Evolutionary conservation across 805 yeast species (phyloP).

Genomic region (Barnettozyma botsteinii): DNA sequence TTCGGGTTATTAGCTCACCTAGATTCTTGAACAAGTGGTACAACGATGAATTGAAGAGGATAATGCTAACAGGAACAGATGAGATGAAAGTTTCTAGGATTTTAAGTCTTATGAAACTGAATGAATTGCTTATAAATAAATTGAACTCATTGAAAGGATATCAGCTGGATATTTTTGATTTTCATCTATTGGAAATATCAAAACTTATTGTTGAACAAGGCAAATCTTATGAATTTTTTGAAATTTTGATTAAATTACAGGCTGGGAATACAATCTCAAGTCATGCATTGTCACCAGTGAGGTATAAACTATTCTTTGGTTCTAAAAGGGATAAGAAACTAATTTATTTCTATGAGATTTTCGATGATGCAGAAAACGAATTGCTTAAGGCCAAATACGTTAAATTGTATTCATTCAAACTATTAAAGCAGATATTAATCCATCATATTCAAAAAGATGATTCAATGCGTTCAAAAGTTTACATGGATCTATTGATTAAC

Average conservation of each 20-base stretch:
- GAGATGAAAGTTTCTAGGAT: background rate
- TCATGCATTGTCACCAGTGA: background rate
- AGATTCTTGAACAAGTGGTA: background rate
- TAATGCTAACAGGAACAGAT: background rate
- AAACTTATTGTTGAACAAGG: background rate
- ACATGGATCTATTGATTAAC: conserved; percentile 11
- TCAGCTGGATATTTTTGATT: background rate
- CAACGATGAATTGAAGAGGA: conserved; percentile 2
- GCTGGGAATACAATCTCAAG: background rate
- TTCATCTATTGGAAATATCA: background rate
- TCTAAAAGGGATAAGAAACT: background rate
- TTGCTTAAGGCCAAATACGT: conserved; percentile 8
- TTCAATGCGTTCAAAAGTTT: conserved; percentile 2
- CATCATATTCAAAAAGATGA: conserved; percentile 7
- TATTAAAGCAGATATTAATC: conserved; percentile 12
- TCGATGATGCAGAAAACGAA: background rate
- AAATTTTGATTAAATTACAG: background rate
- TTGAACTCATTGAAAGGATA: background rate
- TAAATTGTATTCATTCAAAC: conserved; percentile 9
- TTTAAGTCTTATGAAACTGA: background rate
- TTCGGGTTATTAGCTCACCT: background rate
- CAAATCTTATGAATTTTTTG: background rate
- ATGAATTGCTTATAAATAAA: background rate
- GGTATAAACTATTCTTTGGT: conserved; percentile 9
- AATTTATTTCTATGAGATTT: conserved; percentile 10